Evolutionary conservation across 495 filamentous ascomycete genomes (phyloP).

Genomic region (Clohesyomyces aquaticus): DNA sequence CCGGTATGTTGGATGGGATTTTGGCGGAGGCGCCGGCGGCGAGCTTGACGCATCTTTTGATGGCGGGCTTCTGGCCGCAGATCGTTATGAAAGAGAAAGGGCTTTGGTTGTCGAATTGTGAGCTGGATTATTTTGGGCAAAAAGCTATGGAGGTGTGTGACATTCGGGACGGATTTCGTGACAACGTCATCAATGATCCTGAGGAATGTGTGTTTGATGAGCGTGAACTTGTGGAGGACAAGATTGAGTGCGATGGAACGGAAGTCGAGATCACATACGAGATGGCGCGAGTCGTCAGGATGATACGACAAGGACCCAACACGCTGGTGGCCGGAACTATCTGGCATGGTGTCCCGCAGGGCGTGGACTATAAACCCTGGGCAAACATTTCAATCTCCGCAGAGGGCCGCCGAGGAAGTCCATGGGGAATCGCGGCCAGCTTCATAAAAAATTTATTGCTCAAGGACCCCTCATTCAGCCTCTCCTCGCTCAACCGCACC

Average conservation of each 20-base stretch:
- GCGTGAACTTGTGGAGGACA: constrained; percentile 42
- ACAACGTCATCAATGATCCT: constrained; percentile 49
- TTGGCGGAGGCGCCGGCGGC: constrained; percentile 29
- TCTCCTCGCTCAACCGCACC: constrained; percentile 22
- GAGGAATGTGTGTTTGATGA: constrained; percentile 49
- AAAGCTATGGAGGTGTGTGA: constrained; percentile 48
- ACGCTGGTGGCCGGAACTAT: constrained; percentile 16
- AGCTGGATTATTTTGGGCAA: constrained; percentile 38
- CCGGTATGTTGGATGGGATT: constrained; percentile 28
- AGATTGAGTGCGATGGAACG: constrained; percentile 35
- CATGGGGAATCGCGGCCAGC: constrained; percentile 26
- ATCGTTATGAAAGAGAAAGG: constrained; percentile 36
- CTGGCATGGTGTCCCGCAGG: constrained; percentile 38
- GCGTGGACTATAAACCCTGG: constrained; percentile 16
- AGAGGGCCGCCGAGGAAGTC: constrained; percentile 15
- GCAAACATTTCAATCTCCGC: not conserved
- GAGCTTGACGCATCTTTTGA: not conserved
- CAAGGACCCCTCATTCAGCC: constrained; percentile 35
- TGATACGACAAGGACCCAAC: constrained; percentile 36
- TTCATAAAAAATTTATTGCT: constrained; percentile 36
- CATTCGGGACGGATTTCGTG: constrained; percentile 48
- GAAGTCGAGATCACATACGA: constrained; percentile 24
- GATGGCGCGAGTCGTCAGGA: constrained; percentile 36
- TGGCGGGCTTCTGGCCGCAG: constrained; percentile 26
- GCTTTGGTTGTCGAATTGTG: constrained; percentile 34